These are phyloP conservation scores for Tolypocladium amazonense DNA, from an alignment of 2,329 filamentous ascomycete genomes.

Conservation along the genomic window DNA sequence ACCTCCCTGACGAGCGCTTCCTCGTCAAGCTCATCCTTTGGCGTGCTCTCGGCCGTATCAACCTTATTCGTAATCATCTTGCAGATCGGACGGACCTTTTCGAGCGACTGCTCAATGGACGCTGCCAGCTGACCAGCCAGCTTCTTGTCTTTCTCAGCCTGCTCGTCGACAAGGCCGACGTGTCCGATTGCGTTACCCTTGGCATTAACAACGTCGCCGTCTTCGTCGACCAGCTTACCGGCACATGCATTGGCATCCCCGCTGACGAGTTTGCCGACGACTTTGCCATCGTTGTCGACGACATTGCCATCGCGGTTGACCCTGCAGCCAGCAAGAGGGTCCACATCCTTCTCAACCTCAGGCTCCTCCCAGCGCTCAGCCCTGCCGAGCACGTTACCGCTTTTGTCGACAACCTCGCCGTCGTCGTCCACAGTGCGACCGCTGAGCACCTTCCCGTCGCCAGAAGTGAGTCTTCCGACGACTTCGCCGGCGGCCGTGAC, in stretches of 20 bases:
- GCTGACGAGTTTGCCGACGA: constrained; percentile 57
- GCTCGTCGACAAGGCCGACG: constrained; percentile 52
- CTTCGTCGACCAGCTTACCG: constrained; percentile 59
- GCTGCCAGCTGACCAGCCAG: constrained; percentile 65
- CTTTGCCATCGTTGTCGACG: constrained; percentile 45
- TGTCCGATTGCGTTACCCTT: constrained; percentile 59
- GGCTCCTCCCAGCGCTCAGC: constrained; percentile 50
- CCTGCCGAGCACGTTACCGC: constrained; percentile 48
- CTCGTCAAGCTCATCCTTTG: constrained; percentile 82
- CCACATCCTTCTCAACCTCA: constrained; percentile 40
- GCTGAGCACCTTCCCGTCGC: constrained; percentile 60
- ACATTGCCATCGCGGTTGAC: constrained; percentile 52
- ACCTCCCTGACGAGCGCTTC: constrained; percentile 80
- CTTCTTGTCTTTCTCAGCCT: constrained; percentile 58
- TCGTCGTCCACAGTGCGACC: constrained; percentile 72
- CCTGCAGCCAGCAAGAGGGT: constrained; percentile 39
- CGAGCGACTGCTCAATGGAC: constrained; percentile 68
- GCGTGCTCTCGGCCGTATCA: constrained; percentile 67
- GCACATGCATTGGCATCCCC: constrained; percentile 54
- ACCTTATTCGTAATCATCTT: constrained; percentile 80
- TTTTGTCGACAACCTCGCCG: constrained; percentile 71
- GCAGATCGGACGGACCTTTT: constrained; percentile 75
- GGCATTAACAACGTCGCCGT: constrained; percentile 61
- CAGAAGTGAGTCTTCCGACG: constrained; percentile 61
- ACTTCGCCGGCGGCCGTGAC: constrained; percentile 56